Percentiles rank a stretch among this genome's conserved stretches.
These are phyloP conservation scores for Solanum infundibuliforme DNA, from an alignment of 257 asterid genomes.

Conservation along the genomic window DNA sequence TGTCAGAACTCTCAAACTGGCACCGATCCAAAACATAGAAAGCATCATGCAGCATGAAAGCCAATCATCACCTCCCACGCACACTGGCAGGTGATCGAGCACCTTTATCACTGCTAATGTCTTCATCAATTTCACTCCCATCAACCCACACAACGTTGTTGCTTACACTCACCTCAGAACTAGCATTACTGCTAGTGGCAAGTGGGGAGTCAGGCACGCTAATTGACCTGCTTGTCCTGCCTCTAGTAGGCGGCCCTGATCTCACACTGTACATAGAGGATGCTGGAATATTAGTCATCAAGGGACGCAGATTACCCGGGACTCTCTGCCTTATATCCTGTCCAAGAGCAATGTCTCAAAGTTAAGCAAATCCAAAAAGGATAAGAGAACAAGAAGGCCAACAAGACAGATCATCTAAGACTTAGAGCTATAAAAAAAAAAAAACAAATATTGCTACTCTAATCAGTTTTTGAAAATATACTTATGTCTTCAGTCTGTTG, in stretches of 20 bases:
- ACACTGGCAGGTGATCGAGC: conserved; percentile 54
- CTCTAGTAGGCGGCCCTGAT: conserved; percentile 59
- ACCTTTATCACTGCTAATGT: conserved; percentile 55
- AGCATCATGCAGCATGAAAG: neutral
- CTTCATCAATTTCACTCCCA: conserved; percentile 58
- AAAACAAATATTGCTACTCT: conserved; percentile 7
- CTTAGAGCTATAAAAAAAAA: neutral
- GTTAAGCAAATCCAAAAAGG: neutral
- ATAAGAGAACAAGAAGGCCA: neutral
- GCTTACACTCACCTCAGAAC: conserved; percentile 84
- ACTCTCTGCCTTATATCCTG: conserved; percentile 87
- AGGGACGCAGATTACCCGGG: conserved; percentile 73
- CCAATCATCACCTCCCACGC: conserved; percentile 54
- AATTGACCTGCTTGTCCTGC: conserved; percentile 45
- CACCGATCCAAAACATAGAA: neutral
- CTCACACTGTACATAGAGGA: conserved; percentile 96
- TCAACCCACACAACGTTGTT: conserved; percentile 49
- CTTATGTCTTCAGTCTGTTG: neutral
- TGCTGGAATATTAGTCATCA: conserved; percentile 83
- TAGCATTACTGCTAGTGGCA: conserved; percentile 90
- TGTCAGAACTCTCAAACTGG: neutral
- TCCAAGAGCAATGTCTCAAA: neutral
- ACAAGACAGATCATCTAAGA: neutral
- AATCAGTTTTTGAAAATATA: conserved; percentile 37
- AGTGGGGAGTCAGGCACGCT: conserved; percentile 87